A percentile compares a stretch with the other conserved stretches of the same genome.
Evolutionary conservation across 2,329 filamentous ascomycete species (phyloP).

Genomic region (Hirsutella minnesotensis): DNA sequence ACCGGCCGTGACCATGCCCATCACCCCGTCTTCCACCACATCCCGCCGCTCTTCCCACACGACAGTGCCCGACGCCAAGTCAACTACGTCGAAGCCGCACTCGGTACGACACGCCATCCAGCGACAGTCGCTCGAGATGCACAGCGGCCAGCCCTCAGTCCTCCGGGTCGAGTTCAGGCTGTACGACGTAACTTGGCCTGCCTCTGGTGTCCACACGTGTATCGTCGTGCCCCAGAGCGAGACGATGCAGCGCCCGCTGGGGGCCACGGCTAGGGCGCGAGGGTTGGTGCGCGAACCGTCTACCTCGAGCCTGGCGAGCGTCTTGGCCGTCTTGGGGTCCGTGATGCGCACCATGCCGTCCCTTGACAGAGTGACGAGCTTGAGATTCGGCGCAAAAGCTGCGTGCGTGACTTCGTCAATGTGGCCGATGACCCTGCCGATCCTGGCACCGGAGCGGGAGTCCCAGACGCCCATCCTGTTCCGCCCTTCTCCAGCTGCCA

Average conservation of each 20-base stretch:
- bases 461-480: slow-evolving; percentile 22
- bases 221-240: slow-evolving; percentile 26
- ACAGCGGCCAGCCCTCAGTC: slow-evolving; percentile 28
- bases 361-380: slow-evolving; percentile 22
- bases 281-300: slow-evolving; percentile 15
- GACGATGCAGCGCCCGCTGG: slow-evolving; percentile 19
- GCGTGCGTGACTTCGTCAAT: slow-evolving; percentile 24
- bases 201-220: slow-evolving; percentile 23
- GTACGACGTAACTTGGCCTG: slow-evolving; percentile 22
- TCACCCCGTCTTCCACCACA: slow-evolving; percentile 1
- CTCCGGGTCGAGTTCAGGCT: slow-evolving; percentile 19
- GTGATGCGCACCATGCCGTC: slow-evolving; percentile 27
- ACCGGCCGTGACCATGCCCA: slow-evolving; percentile 20
- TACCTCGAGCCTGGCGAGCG: slow-evolving; percentile 24
- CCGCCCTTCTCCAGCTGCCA: slow-evolving; percentile 18
- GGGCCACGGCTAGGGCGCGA: slow-evolving; percentile 20
- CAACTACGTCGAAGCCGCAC: slow-evolving; percentile 28
- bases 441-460: slow-evolving; percentile 12
- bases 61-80: slow-evolving; percentile 20
- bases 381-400: slow-evolving; percentile 18
- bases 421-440: slow-evolving; percentile 22
- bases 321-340: slow-evolving; percentile 17
- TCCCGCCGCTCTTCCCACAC: no score
- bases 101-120: slow-evolving; percentile 28
- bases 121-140: slow-evolving; percentile 24